phyloP scores from a whole-genome alignment of 2,329 filamentous ascomycete genomes.

The Coniochaeta prunicola region DNA sequence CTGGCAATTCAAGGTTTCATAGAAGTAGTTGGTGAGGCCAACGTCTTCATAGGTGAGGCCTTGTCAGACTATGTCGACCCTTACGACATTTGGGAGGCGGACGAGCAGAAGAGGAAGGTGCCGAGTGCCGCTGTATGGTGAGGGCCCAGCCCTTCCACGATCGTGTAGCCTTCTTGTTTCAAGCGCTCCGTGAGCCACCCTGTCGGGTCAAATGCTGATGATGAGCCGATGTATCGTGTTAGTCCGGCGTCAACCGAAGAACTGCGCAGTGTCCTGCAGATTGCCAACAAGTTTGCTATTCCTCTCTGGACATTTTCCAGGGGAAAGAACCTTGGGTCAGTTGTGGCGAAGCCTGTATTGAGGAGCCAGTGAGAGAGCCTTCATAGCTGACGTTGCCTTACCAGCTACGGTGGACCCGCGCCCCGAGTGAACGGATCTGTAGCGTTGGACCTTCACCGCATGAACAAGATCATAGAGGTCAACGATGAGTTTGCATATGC shows the following conservation, averaged over 20 bases:
- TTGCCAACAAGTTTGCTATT: slow-evolving; percentile 24
- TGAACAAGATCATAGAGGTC: slow-evolving; percentile 36
- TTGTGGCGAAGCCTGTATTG: neutral
- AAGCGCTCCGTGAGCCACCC: slow-evolving; percentile 11
- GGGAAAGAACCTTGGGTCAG: slow-evolving; percentile 36
- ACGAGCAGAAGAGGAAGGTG: slow-evolving; percentile 26
- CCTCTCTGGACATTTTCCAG: slow-evolving; percentile 22
- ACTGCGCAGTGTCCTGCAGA: slow-evolving; percentile 22
- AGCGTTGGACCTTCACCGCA: slow-evolving; percentile 35
- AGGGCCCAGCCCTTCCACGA: neutral
- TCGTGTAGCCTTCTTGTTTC: neutral
- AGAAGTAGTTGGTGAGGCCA: slow-evolving; percentile 25
- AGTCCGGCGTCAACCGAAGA: slow-evolving; percentile 21
- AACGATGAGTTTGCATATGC: slow-evolving; percentile 34
- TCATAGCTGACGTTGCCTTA: neutral
- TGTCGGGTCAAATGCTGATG: neutral
- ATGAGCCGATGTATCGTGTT: slow-evolving; percentile 11
- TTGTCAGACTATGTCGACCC: slow-evolving; percentile 38
- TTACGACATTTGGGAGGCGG: slow-evolving; percentile 34
- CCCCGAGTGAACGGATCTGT: slow-evolving; percentile 36
- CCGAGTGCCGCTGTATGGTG: slow-evolving; percentile 33
- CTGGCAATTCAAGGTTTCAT: slow-evolving; percentile 26
- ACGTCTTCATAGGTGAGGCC: slow-evolving; percentile 28
- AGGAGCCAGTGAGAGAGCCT: neutral
- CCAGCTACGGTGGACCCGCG: slow-evolving; percentile 40